Evolutionary conservation across 495 filamentous ascomycete genomes (phyloP), one percentile per base, ranked within the genome.

Genomic region (Aspergillus bridgeri): DNA sequence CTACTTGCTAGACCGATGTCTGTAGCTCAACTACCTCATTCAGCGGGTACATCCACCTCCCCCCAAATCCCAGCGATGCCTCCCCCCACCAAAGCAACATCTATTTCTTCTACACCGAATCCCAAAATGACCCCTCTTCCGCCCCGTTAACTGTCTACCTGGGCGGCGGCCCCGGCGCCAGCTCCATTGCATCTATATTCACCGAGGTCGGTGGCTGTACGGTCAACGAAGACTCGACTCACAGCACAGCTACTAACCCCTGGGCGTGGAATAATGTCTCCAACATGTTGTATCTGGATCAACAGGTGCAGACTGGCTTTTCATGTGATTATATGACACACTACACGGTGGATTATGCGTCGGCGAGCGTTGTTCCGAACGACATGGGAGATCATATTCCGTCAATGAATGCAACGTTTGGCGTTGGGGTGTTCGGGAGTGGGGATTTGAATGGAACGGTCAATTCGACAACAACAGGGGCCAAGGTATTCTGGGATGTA

Each of bases 221-320:
- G 1, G 46, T 51, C 7, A 53, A 48, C n/a, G 15, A 29, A 6
- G 57, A 60, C n/a, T 54, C 51, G 0, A 54, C n/a, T n/a, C n/a
- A 54, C 25, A 60, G 44, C 20, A 60, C 57, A 8, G 48, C 46
- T 13, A 46, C 29, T 2, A 60, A 60, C 45, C 51, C 45, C 7
- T 60, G 51, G 46, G 42, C 51, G 29, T 60, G 57, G 57, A 55
- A 42, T 23, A 42, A 42, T 42, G 57, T 54, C 15, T 53, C 51
- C 17, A 49, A 60, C 7, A 42, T 60, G 3, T 38, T 60, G 13
- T 60, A 44, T n/a, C 47, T 60, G 4, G 57, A 60, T 22, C 57
- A 60, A 33, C 57, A 46, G 7, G 51, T 54, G 2, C 57, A 60
- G 43, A 48, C 51, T 3, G 57, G 57, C 17, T 60, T 60, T 17